These are phyloP conservation scores for Davidsoniella virescens DNA, from an alignment of 2,329 filamentous ascomycete species.

Conservation along the genomic window DNA sequence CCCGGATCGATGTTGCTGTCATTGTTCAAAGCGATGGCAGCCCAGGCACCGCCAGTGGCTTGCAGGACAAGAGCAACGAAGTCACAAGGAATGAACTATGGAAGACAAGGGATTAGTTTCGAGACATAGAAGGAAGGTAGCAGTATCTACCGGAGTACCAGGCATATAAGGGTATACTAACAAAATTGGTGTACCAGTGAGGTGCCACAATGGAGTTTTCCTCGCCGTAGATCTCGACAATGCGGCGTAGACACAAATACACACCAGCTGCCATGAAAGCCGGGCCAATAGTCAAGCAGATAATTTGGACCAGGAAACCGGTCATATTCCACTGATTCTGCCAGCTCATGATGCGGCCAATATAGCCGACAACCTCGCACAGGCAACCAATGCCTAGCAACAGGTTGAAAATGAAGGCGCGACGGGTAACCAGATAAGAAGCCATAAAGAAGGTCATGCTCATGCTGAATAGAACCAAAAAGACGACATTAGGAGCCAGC, in stretches of 20 bases:
- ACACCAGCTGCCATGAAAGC: conserved; percentile 48
- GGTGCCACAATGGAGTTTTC: conserved; percentile 33
- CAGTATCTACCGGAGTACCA: conserved; percentile 7
- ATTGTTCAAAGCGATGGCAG: conserved; percentile 21
- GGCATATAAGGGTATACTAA: conserved; percentile 16
- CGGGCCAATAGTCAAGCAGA: conserved; percentile 46
- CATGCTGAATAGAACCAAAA: conserved; percentile 33
- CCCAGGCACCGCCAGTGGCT: conserved; percentile 32
- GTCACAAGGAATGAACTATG: conserved; percentile 32
- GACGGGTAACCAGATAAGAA: conserved; percentile 27
- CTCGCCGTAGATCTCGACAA: conserved; percentile 31
- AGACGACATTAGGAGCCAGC: conserved; percentile 35
- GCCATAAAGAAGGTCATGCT: conserved; percentile 26
- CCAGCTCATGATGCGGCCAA: conserved; percentile 38
- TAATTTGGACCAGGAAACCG: conserved; percentile 45
- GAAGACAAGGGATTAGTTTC: conserved; percentile 15
- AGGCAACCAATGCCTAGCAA: conserved; percentile 38
- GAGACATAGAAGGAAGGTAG: conserved; percentile 17
- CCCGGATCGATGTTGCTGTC: conserved; percentile 37
- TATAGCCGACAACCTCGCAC: conserved; percentile 46
- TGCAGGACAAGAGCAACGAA: conserved; percentile 35
- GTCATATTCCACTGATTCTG: conserved; percentile 39
- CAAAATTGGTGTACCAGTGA: conserved; percentile 30
- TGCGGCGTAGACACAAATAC: conserved; percentile 41
- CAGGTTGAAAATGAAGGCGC: conserved; percentile 33